These are phyloP conservation scores for Cymbopogon flexuosus DNA, from an alignment of 202 grass and related monocot genomes.

Conservation along the genomic window DNA sequence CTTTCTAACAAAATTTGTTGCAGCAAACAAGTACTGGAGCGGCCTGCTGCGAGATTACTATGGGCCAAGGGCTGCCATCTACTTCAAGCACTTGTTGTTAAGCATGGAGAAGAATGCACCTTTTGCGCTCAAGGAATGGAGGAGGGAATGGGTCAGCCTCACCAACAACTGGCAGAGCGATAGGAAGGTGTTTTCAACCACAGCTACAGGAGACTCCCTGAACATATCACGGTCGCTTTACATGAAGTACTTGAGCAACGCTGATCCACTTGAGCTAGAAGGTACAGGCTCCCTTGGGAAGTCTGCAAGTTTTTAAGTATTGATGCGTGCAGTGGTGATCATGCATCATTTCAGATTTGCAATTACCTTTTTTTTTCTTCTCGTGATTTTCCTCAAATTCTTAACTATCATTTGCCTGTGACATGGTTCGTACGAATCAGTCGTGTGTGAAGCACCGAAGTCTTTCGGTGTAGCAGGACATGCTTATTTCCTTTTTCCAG, in stretches of 20 bases:
- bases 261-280: not conserved
- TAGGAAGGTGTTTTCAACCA: slow-evolving; percentile 41
- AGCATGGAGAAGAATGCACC: slow-evolving; percentile 50
- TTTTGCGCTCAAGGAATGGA: slow-evolving; percentile 62
- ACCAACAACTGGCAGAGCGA: slow-evolving; percentile 76
- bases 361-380: not conserved
- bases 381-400: not conserved
- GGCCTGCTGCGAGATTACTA: slow-evolving; percentile 71
- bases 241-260: slow-evolving; percentile 38
- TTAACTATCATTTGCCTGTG: not conserved
- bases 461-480: no score
- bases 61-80: slow-evolving; percentile 58
- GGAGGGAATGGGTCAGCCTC: slow-evolving; percentile 65
- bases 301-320: slow-evolving; percentile 13
- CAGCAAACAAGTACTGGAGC: slow-evolving; percentile 94
- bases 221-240: slow-evolving; percentile 51
- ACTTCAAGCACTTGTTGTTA: slow-evolving; percentile 55
- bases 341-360: not conserved
- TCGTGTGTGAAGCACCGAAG: not conserved
- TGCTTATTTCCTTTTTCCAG: no score
- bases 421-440: not conserved
- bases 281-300: not conserved
- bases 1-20: slow-evolving; percentile 9
- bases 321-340: not conserved
- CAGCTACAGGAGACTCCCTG: slow-evolving; percentile 48